These are phyloP conservation scores for Ananas comosus DNA, from an alignment of 176 grass and related monocot genomes.

Conservation along the genomic window DNA sequence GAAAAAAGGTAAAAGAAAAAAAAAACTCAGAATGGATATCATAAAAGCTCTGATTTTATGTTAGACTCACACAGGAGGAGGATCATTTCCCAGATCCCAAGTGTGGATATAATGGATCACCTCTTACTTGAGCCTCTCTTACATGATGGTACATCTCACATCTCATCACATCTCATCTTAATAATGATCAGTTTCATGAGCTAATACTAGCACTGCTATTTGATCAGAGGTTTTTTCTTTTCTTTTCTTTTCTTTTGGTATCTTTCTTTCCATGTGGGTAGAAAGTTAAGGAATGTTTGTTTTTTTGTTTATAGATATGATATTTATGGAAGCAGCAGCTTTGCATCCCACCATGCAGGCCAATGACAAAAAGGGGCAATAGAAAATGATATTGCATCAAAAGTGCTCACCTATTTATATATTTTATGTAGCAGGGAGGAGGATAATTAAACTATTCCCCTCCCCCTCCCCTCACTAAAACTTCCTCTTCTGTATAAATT, in stretches of 20 bases:
- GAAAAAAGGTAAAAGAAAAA: no score
- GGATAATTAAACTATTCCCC: constrained; percentile 1
- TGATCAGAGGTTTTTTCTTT: neutral
- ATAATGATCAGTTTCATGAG: neutral
- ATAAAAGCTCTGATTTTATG: no score
- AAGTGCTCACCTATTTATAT: constrained; percentile 18
- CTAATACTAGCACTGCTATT: no score
- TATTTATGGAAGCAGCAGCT: constrained; percentile 51
- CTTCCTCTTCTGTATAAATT: neutral
- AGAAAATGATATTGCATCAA: constrained; percentile 45
- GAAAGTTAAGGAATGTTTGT: constrained; percentile 52
- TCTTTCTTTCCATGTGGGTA: constrained; percentile 2
- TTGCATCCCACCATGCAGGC: constrained; percentile 18
- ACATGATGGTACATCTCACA: no score
- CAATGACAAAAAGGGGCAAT: constrained; percentile 15
- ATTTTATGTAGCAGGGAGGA: neutral
- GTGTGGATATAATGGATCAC: constrained; percentile 16
- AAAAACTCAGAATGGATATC: no score
- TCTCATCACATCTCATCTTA: neutral
- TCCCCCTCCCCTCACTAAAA: neutral
- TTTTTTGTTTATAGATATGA: constrained; percentile 45
- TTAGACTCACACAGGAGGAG: no score
- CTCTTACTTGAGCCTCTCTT: constrained; percentile 7
- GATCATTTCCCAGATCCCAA: constrained; percentile 18
- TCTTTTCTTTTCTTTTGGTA: neutral